Evolutionary conservation across 2,329 filamentous ascomycete species (phyloP).

Genomic region (Apiospora koreana): DNA sequence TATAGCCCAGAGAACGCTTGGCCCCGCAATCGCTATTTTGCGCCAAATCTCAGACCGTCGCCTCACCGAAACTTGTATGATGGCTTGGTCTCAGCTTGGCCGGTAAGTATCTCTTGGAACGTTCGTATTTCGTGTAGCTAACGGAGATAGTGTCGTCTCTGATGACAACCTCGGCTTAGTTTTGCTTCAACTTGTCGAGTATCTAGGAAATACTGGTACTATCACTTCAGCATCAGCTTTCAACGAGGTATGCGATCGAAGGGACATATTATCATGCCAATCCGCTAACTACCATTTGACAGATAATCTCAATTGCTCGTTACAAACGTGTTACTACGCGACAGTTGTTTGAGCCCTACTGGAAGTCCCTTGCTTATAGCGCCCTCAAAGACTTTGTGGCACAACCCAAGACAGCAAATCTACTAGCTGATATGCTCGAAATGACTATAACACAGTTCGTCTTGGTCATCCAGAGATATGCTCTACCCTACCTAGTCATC

Average conservation of each 20-base stretch:
- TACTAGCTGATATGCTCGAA: slow-evolving; percentile 78
- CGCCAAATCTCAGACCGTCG: slow-evolving; percentile 69
- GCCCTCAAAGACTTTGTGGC: slow-evolving; percentile 79
- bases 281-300: neutral
- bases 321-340: slow-evolving; percentile 61
- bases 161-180: slow-evolving; percentile 87
- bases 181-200: slow-evolving; percentile 80
- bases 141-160: slow-evolving; percentile 58
- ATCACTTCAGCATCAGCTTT: slow-evolving; percentile 81
- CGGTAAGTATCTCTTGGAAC: slow-evolving; percentile 46
- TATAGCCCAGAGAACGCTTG: neutral
- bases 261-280: neutral
- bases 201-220: slow-evolving; percentile 79
- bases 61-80: slow-evolving; percentile 79
- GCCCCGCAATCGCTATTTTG: slow-evolving; percentile 67
- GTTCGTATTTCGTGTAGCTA: neutral
- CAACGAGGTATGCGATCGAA: slow-evolving; percentile 60
- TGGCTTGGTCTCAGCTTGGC: slow-evolving; percentile 85
- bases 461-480: slow-evolving; percentile 74
- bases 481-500: slow-evolving; percentile 83
- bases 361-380: slow-evolving; percentile 80
- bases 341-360: slow-evolving; percentile 81
- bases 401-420: slow-evolving; percentile 78
- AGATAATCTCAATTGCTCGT: slow-evolving; percentile 70
- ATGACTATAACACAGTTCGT: slow-evolving; percentile 76